Percentiles rank a stretch among this genome's conserved stretches.
These are phyloP conservation scores for Puccinellia tenuiflora DNA, from an alignment of 176 grass and related monocot genomes.

Conservation along the genomic window DNA sequence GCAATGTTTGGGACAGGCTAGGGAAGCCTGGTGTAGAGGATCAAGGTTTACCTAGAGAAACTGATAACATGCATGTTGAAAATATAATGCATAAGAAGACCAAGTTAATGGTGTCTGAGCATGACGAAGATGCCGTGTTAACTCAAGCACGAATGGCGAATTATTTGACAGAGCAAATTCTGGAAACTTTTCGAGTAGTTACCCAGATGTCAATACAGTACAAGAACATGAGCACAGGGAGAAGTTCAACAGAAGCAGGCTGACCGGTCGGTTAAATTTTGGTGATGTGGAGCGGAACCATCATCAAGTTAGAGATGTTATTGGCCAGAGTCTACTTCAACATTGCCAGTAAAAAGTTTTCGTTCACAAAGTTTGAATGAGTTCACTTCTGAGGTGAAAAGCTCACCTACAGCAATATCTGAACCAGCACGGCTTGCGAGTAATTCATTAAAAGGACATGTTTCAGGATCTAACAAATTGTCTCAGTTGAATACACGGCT, in stretches of 20 bases:
- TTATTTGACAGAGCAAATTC: conserved; percentile 26
- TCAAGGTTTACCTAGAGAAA: conserved; percentile 20
- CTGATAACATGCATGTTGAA: conserved; percentile 16
- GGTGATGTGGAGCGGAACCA: conserved; percentile 26
- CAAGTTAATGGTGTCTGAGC: conserved; percentile 30
- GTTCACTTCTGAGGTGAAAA: conserved; percentile 29
- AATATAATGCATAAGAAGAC: conserved; percentile 36
- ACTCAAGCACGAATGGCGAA: conserved; percentile 16
- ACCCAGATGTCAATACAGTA: conserved; percentile 14
- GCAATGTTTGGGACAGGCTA: conserved; percentile 77
- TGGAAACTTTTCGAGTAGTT: conserved; percentile 14
- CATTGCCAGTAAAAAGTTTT: conserved; percentile 23
- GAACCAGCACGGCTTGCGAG: not conserved
- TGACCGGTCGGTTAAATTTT: conserved; percentile 32
- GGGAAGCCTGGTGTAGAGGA: conserved; percentile 40
- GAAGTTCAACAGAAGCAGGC: conserved; percentile 44
- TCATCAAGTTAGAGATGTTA: conserved; percentile 34
- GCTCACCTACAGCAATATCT: conserved; percentile 17
- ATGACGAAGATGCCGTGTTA: conserved; percentile 22
- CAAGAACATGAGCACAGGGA: not conserved
- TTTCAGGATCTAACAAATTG: conserved; percentile 17
- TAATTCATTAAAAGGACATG: conserved; percentile 23
- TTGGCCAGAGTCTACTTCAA: conserved; percentile 19
- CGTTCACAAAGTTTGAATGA: conserved; percentile 29
- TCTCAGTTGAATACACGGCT: not conserved